Conservation (phyloP, 2,329 filamentous ascomycete genomes). For the Curvularia eragrostidis region DNA sequence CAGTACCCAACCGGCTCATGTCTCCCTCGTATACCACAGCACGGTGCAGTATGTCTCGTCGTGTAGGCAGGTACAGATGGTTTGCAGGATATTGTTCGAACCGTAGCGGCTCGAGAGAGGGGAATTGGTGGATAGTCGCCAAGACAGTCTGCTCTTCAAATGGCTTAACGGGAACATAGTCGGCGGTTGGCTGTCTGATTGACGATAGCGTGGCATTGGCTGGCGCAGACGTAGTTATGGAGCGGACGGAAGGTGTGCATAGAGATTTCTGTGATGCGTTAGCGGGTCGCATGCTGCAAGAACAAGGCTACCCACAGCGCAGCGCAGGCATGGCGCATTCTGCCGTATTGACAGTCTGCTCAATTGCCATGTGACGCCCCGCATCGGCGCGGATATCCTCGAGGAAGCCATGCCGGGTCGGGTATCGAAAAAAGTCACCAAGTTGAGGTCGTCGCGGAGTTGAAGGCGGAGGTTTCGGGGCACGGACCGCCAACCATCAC, state of each 20-base stretch:
- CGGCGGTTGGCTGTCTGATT: constrained; percentile 49
- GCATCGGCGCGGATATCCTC: constrained; percentile 47
- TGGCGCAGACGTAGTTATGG: constrained; percentile 55
- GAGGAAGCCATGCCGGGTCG: constrained; percentile 51
- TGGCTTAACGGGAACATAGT: constrained; percentile 44
- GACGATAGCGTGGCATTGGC: constrained; percentile 63
- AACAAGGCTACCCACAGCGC: constrained; percentile 55
- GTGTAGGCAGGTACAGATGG: constrained; percentile 85
- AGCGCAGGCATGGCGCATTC: constrained; percentile 53
- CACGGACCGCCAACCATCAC: constrained; percentile 14
- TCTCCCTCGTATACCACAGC: constrained; percentile 94
- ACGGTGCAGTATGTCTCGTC: constrained; percentile 89
- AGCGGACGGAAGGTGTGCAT: constrained; percentile 33
- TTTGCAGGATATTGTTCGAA: constrained; percentile 80
- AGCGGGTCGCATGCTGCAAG: constrained; percentile 44
- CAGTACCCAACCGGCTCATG: constrained; percentile 78
- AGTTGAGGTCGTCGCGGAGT: constrained; percentile 35
- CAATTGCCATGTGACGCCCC: constrained; percentile 43
- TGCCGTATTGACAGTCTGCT: constrained; percentile 38
- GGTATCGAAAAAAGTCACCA: constrained; percentile 25
- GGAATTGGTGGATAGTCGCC: constrained; percentile 89
- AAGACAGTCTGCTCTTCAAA: constrained; percentile 64
- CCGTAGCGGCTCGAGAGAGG: constrained; percentile 80
- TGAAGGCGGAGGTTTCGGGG: constrained; percentile 34
- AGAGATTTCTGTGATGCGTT: constrained; percentile 36